These are phyloP conservation scores for Secale cereale DNA, from an alignment of 176 grass and related monocot genomes.

Conservation along the genomic window DNA sequence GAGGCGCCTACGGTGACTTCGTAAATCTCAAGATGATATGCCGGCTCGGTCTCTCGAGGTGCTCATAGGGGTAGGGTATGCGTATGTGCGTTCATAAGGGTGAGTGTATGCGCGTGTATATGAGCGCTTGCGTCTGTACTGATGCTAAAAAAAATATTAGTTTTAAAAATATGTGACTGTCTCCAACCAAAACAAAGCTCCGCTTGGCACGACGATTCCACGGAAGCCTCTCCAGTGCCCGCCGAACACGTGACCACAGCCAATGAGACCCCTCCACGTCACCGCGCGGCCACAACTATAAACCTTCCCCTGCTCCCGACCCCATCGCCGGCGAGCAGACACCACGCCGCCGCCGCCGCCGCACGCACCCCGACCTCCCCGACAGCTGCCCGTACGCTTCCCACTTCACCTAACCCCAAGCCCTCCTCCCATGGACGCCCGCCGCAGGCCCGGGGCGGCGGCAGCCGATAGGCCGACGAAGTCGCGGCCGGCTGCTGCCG, in stretches of 20 bases:
- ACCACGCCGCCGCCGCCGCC: not conserved
- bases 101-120: too few relatives aligned
- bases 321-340: constrained; percentile 28
- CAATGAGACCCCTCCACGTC: constrained; percentile 40
- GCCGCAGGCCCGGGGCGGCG: constrained; percentile 39
- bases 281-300: not conserved
- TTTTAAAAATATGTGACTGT: too few relatives aligned
- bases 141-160: too few relatives aligned
- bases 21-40: too few relatives aligned
- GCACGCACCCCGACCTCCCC: not conserved
- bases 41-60: too few relatives aligned
- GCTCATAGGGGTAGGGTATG: too few relatives aligned
- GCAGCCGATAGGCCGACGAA: constrained; percentile 20
- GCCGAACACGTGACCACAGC: constrained; percentile 41
- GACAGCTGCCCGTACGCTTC: not conserved
- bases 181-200: not conserved
- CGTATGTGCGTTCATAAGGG: too few relatives aligned
- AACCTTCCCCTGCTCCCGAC: not conserved
- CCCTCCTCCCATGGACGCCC: constrained; percentile 38
- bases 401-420: not conserved
- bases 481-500: not conserved
- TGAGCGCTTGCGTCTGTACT: too few relatives aligned
- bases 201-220: constrained; percentile 3
- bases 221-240: not conserved
- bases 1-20: too few relatives aligned